These are phyloP conservation scores for Erucastrum elatum DNA, from an alignment of 345 rosid genomes.

Conservation along the genomic window DNA sequence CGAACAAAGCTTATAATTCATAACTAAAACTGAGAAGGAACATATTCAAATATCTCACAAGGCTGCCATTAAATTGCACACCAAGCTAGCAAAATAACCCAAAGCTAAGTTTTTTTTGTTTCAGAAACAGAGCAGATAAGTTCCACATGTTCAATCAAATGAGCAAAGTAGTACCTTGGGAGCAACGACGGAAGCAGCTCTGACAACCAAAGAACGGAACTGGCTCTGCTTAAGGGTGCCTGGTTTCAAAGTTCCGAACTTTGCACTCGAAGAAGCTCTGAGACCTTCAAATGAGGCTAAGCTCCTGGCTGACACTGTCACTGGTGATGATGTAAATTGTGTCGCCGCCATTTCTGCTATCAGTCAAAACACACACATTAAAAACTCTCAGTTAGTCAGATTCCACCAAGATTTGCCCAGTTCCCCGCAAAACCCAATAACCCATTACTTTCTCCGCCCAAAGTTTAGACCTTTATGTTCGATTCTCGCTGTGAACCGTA, in stretches of 20 bases:
- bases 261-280: conserved; percentile 59
- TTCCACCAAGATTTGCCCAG: neutral
- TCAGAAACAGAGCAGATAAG: too few species aligned
- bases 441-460: conserved; percentile 9
- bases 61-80: neutral
- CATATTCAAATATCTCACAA: neutral
- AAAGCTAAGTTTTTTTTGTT: neutral
- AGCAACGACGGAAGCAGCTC: conserved; percentile 86
- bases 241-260: conserved; percentile 47
- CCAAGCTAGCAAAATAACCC: too few species aligned
- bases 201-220: conserved; percentile 59
- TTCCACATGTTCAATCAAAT: neutral
- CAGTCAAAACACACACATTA: neutral
- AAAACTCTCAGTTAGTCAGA: neutral
- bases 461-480: conserved; percentile 9
- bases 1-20: neutral
- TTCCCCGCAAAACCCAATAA: neutral
- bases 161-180: conserved; percentile 77
- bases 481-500: conserved; percentile 9
- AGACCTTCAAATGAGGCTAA: conserved; percentile 64
- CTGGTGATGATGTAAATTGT: conserved; percentile 63
- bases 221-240: conserved; percentile 38
- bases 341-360: conserved; percentile 60
- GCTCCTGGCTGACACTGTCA: conserved; percentile 52
- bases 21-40: neutral